Conservation (phyloP, 2,329 filamentous ascomycete genomes). For the Aureobasidium mangrovei region DNA sequence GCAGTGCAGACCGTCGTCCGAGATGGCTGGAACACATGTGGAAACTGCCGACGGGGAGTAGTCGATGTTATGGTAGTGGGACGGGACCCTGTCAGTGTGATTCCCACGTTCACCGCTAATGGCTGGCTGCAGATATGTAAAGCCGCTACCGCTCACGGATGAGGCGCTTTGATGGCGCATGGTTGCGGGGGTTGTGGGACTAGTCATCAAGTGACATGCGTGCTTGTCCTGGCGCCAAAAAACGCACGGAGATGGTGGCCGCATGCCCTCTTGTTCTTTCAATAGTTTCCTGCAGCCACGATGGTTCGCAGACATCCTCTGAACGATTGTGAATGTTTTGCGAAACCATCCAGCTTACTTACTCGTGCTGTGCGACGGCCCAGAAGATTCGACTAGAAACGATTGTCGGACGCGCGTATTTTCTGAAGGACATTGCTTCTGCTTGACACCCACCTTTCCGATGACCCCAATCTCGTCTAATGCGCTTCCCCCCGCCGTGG, state of each 20-base stretch:
- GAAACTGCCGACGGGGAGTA: constrained; percentile 7
- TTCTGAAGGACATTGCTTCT: constrained; percentile 9
- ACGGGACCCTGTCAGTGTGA: constrained; percentile 13
- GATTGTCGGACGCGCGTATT: constrained; percentile 4
- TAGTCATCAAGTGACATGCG: constrained; percentile 15
- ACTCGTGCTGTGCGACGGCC: background rate
- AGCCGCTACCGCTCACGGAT: constrained; percentile 13
- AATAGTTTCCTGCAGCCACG: constrained; percentile 14
- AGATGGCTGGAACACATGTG: constrained; percentile 11
- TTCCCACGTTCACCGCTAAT: constrained; percentile 15
- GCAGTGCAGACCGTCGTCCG: constrained; percentile 8
- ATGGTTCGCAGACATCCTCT: constrained; percentile 14
- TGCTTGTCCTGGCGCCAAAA: constrained; percentile 11
- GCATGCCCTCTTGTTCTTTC: constrained; percentile 11
- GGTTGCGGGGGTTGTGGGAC: constrained; percentile 15
- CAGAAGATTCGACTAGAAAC: background rate
- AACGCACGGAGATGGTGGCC: background rate
- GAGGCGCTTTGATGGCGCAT: constrained; percentile 14
- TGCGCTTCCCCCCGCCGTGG: constrained; percentile 9
- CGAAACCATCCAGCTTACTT: background rate
- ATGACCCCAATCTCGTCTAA: constrained; percentile 13
- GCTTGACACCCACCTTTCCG: constrained; percentile 13
- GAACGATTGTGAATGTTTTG: background rate
- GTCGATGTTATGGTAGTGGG: constrained; percentile 11
- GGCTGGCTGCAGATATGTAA: constrained; percentile 15